Conservation (phyloP, 2,329 filamentous ascomycete species). For the Fusarium sp. region DNA sequence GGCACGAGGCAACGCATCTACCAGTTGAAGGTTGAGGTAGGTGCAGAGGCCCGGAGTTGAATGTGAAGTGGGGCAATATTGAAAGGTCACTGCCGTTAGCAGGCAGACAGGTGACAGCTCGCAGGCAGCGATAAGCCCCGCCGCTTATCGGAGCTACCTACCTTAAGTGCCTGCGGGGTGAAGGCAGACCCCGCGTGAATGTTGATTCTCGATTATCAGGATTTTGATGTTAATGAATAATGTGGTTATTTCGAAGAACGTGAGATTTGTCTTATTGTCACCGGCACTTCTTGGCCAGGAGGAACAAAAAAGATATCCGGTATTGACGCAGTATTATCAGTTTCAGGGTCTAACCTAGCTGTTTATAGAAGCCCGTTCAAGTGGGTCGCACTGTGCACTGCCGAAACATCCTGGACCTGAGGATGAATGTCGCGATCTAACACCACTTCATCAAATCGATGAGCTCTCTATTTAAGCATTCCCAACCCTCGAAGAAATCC, state of each 20-base stretch:
- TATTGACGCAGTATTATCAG: not conserved
- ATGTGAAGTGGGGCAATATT: constrained; percentile 49
- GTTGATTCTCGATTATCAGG: not conserved
- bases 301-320: not conserved
- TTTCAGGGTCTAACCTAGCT: constrained; percentile 25
- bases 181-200: constrained; percentile 7
- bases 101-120: constrained; percentile 49
- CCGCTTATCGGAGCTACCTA: constrained; percentile 45
- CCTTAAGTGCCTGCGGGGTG: constrained; percentile 29
- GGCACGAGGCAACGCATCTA: constrained; percentile 26
- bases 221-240: not conserved
- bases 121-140: constrained; percentile 50
- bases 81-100: constrained; percentile 48
- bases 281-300: not conserved
- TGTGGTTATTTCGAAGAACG: not conserved
- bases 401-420: constrained; percentile 15
- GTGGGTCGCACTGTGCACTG: constrained; percentile 37
- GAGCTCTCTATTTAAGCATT: not conserved
- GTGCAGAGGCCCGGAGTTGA: no score
- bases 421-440: constrained; percentile 1
- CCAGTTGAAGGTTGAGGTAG: constrained; percentile 42
- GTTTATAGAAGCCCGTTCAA: not conserved
- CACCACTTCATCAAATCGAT: not conserved
- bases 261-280: not conserved
- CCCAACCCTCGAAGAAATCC: not conserved